Base-by-base conservation (phyloP, 2,329 filamentous ascomycete species). In the Xylaria sp. region DNA sequence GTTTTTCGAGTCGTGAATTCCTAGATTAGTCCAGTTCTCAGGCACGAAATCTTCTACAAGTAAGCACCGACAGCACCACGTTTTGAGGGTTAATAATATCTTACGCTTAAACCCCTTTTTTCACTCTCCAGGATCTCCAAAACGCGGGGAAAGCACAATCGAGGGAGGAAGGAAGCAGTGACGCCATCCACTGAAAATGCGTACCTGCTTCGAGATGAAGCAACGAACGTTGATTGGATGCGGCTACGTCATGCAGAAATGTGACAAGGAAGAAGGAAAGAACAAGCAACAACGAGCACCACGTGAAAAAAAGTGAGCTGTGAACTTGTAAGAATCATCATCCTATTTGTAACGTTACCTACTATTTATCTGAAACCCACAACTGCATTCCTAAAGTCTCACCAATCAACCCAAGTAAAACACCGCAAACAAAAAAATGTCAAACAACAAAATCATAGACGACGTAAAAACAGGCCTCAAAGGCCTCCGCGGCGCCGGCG, bases 381-480 rank as follows among this genome's bases (percentile, higher is more conserved):
- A 10, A 9, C 37, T 8, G 8, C 8, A 42, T 13, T 42, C 37
- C 37, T 42, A 42, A 10, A 37, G 35, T 10, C 35, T 37, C 10
- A 5, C 10, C 35, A 10, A 37, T 37, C 2, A 9, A 13, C 11
- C 37, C 4, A 10, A 42, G 9, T 10, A 42, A 13, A 42, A 13
- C 37, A 10, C 37, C 23, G 23, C 4, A 30, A 30, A 42, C 11
- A 9, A 4, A 1, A 10, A 73, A 10, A 73, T 72, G 71, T 67
- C 67, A 4, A 13, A 42, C 37, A 70, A 23, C 57, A 60, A 69
- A 51, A 61, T 72, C 8, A 58, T 69, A 30, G 61, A 71, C n/a
- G 70, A 73, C 63, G 61, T 73, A 49, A 72, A 71, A 61, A 69
- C 69, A 13, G 65, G 69, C 55, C 39, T 72, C 13, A 72, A 73